These are phyloP conservation scores for Russula brevipes DNA, from an alignment of 768 basidiomycete genomes.

Conservation along the genomic window DNA sequence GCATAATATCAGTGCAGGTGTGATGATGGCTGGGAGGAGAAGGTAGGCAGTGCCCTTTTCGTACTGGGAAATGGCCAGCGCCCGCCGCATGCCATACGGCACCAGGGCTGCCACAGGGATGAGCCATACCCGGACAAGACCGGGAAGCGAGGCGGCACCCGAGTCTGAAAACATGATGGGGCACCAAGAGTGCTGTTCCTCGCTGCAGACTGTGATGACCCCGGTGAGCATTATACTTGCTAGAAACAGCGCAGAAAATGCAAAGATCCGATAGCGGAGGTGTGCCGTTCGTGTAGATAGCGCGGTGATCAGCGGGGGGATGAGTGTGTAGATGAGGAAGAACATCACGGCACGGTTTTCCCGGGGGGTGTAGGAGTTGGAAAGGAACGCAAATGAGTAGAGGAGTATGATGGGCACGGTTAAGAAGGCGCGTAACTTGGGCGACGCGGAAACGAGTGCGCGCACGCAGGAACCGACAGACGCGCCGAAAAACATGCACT, in stretches of 20 bases:
- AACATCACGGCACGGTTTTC: constrained; percentile 77
- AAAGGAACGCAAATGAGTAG: no score
- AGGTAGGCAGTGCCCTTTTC: constrained; percentile 65
- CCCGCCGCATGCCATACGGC: constrained; percentile 51
- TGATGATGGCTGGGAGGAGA: constrained; percentile 56
- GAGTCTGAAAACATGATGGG: constrained; percentile 79
- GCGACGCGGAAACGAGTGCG: no score
- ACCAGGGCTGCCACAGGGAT: constrained; percentile 51
- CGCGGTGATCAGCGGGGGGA: constrained; percentile 55
- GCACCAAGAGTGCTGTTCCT: constrained; percentile 91
- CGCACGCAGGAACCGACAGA: constrained; percentile 26
- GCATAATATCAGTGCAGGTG: constrained; percentile 54
- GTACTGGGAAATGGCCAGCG: constrained; percentile 64
- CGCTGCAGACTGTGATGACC: constrained; percentile 82
- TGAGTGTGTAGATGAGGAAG: constrained; percentile 61
- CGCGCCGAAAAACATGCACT: constrained; percentile 19
- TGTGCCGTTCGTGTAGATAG: constrained; percentile 61
- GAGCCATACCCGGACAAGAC: constrained; percentile 51
- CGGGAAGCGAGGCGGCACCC: constrained; percentile 59
- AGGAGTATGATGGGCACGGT: no score
- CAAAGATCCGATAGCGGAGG: constrained; percentile 73
- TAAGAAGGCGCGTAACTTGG: no score
- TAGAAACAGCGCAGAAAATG: constrained; percentile 62
- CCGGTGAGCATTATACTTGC: constrained; percentile 70
- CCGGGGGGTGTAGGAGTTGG: constrained; percentile 96